Evolutionary conservation across 2,329 filamentous ascomycete species (phyloP), one percentile per base, ranked within the genome.

Genomic region (Kalaharituber pfeilii): DNA sequence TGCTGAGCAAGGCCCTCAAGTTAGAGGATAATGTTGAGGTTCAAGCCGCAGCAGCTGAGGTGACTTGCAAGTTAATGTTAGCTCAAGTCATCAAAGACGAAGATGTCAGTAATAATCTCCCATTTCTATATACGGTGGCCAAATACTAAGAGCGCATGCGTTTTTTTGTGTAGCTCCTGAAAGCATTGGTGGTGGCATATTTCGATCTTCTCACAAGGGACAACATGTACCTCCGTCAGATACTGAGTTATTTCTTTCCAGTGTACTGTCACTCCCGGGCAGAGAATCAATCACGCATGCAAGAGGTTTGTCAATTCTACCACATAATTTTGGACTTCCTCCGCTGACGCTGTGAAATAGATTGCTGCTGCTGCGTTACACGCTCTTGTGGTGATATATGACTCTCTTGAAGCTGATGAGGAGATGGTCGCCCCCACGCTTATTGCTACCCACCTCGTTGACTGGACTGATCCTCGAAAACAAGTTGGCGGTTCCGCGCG

Each of bases 391-490:
- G 82, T 82, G 56, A 72, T 85, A 8, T 76, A 82, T 9, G 83
- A 86, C 64, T 80, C 78, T 1, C 68, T 82, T 20, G 82, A 86
- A 56, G 80, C 84, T 57, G 75, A 77, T 49, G 86, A 84, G 28
- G 81, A 80, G 60, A 87, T 93, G 79, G 84, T 89, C 7, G 80
- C 81, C 62, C 76, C 93, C 60, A 76, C 78, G 44, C 78, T 81
- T 2, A 84, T 94, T 55, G 86, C 85, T 1, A 80, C 84, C 2
- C 89, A 87, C 64, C 71, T 96, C 6, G 79, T 88, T 0, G 89
- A 96, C 66, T 96, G 89, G 91, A 96, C 89, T 0, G 89, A 96
- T 67, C 87, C 88, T 33, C 75, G 89, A 50, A 88, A 93, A 67
- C 73, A 73, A 85, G 71, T 70, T 84, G 70, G 69, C 75, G 67